Conservation (phyloP, 257 asterid species). For the Jacaranda mimosifolia region DNA sequence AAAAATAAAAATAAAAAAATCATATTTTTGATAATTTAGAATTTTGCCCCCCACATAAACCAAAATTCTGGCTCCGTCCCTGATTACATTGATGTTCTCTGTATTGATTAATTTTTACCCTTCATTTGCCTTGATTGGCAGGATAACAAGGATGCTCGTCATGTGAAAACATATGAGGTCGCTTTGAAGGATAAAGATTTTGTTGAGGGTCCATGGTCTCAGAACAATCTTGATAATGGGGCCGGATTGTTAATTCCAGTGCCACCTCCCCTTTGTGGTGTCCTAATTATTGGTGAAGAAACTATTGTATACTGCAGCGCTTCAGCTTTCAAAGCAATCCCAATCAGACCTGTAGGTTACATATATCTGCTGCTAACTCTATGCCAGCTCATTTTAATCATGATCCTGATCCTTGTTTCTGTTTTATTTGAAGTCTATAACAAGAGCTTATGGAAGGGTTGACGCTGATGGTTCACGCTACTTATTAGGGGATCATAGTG, state of each 20-base stretch:
- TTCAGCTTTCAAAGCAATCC: slow-evolving; percentile 84
- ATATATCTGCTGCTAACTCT: slow-evolving; percentile 23
- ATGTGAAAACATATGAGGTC: slow-evolving; percentile 89
- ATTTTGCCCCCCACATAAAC: too few relatives aligned
- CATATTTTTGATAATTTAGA: too few relatives aligned
- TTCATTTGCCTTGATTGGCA: slow-evolving; percentile 44
- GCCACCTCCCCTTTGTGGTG: slow-evolving; percentile 95
- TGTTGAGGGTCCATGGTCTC: slow-evolving; percentile 97
- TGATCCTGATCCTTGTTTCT: slow-evolving; percentile 37
- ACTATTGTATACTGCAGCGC: slow-evolving; percentile 91
- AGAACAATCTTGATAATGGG: slow-evolving; percentile 92
- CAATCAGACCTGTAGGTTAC: slow-evolving; percentile 81
- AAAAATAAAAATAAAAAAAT: too few relatives aligned
- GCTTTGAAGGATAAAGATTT: slow-evolving; percentile 90
- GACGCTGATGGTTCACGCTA: slow-evolving; percentile 95
- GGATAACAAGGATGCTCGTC: slow-evolving; percentile 96
- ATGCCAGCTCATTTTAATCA: slow-evolving; percentile 26
- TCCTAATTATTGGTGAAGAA: slow-evolving; percentile 93
- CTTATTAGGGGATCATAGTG: slow-evolving; percentile 89
- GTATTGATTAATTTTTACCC: background rate
- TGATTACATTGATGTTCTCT: background rate
- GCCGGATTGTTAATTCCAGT: slow-evolving; percentile 92
- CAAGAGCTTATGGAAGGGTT: slow-evolving; percentile 90
- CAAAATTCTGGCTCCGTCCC: too few relatives aligned
- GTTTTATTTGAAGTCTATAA: slow-evolving; percentile 63